phyloP scores from a whole-genome alignment of 495 filamentous ascomycete species.

The Penicillium canariense region DNA sequence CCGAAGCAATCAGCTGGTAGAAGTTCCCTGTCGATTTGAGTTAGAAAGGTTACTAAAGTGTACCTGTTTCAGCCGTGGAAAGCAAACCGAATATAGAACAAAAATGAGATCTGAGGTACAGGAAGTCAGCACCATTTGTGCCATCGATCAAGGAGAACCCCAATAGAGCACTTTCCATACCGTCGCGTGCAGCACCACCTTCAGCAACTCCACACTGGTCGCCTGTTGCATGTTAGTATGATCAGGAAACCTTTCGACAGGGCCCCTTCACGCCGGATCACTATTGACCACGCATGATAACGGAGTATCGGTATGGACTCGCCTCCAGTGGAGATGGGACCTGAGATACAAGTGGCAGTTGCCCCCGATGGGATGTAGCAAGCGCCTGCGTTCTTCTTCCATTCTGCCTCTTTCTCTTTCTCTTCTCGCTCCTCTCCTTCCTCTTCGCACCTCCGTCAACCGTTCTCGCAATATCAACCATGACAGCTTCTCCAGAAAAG shows the following conservation, averaged over 20 bases:
- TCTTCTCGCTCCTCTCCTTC: background rate
- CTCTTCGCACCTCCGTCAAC: background rate
- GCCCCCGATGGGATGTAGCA: background rate
- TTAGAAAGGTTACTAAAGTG: background rate
- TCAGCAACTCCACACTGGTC: slow-evolving; percentile 50
- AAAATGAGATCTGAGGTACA: slow-evolving; percentile 24
- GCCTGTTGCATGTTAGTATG: slow-evolving; percentile 26
- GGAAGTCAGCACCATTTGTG: background rate
- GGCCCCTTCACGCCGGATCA: too few relatives aligned
- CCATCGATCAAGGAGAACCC: background rate
- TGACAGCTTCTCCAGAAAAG: too few relatives aligned
- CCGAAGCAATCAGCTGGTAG: slow-evolving; percentile 32
- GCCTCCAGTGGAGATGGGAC: background rate
- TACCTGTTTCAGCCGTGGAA: background rate
- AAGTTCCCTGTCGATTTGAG: slow-evolving; percentile 31
- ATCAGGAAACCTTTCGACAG: background rate
- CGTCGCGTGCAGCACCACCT: slow-evolving; percentile 45
- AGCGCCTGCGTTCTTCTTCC: background rate
- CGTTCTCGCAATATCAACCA: too few relatives aligned
- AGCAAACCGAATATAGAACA: slow-evolving; percentile 34
- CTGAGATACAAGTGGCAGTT: background rate
- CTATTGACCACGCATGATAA: background rate
- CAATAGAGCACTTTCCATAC: slow-evolving; percentile 18
- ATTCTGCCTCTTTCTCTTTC: background rate
- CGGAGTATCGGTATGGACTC: background rate